Base-by-base conservation (phyloP, 495 filamentous ascomycete species). In the Jackrogersella minutella region DNA sequence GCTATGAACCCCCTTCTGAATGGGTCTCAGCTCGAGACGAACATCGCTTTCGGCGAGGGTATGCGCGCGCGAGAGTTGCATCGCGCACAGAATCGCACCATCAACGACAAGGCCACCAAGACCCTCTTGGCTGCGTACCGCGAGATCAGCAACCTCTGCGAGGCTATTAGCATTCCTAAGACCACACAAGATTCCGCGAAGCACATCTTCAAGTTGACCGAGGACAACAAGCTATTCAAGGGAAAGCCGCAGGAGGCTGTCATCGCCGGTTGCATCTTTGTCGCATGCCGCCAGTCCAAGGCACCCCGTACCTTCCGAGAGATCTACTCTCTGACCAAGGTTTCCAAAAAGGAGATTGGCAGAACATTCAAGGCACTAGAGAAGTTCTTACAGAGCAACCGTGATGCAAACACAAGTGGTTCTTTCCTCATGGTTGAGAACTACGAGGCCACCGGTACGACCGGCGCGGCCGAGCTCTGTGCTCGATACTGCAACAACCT, bases 311-410 rank as follows among this genome's bases (percentile, higher is more conserved):
- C 92, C 1, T 99, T 98, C 81, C 88, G 88, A 21, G 96, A 98
- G 76, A 91, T 99, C 68, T 94, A 90, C 74, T 86, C 89, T 40
- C 79, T 97, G 76, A 98, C 95, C 39, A 95, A 94, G 70, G 94
- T 98, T 10, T 87, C 90, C 22, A 96, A 97, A 79, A 97, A 97
- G 79, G 96, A 98, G 73, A 97, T 98, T 67, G 96, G 96, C 17
- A 83, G 94, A 43, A 93, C 94, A 31, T 99, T 98, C 84, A 99
- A 99, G 80, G 81, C 84, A 57, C 78, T 97, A 31, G 93, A 97
- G 81, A 88, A 91, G 75, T 96, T 96, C 80, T 88, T 97, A 72
- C 80, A 84, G 68, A 82, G 78, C 68, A 76, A 78, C 69, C 76
- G 77, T 28, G 81, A 80, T 33, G 76, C 77, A 26, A 64, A 64